Evolutionary conservation across 306 rosid species (phyloP).

Genomic region (Sicyos edulis): DNA sequence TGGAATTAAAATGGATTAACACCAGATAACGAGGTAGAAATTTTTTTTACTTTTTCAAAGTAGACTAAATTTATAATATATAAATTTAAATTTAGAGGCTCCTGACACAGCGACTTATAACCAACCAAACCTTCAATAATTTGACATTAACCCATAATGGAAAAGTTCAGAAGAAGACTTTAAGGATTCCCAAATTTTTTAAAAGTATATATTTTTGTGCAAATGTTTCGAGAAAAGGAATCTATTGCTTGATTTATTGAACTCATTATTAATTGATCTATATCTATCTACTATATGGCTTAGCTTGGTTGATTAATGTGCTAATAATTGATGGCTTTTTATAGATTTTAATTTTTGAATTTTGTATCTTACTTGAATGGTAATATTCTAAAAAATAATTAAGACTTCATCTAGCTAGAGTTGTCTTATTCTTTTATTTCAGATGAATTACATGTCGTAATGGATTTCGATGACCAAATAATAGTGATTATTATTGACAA

Average conservation of each 20-base stretch:
- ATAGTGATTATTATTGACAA: too few relatives aligned
- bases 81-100: neutral
- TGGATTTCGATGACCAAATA: too few relatives aligned
- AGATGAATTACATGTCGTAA: too few relatives aligned
- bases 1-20: too few relatives aligned
- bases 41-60: too few relatives aligned
- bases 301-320: neutral
- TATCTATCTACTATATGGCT: neutral
- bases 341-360: neutral
- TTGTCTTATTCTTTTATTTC: neutral
- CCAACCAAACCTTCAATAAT: conserved; percentile 20
- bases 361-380: neutral
- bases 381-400: neutral
- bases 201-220: neutral
- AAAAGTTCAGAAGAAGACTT: neutral
- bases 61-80: too few relatives aligned
- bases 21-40: too few relatives aligned
- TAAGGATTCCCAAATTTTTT: neutral
- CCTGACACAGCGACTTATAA: conserved; percentile 20
- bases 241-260: neutral
- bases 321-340: neutral
- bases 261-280: neutral
- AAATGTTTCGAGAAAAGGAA: neutral
- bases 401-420: neutral
- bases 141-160: conserved; percentile 8